Percentiles rank a stretch among this genome's conserved stretches.
Evolutionary conservation across 768 basidiomycete genomes (phyloP).

Genomic region (Termitomyces sp.): DNA sequence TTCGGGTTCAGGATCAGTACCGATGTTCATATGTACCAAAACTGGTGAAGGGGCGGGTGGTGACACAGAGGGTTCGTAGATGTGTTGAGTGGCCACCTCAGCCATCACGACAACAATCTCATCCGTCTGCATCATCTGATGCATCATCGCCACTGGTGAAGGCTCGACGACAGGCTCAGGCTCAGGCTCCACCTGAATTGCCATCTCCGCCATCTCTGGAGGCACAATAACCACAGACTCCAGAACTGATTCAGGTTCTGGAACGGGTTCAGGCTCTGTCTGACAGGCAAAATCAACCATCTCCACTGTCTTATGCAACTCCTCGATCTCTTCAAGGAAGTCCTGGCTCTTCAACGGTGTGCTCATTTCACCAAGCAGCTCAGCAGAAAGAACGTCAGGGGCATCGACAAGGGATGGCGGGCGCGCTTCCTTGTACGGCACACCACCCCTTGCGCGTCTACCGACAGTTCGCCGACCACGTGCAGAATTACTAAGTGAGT

Average conservation of each 20-base stretch:
- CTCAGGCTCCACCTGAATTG: slow-evolving; percentile 35
- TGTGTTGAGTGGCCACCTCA: slow-evolving; percentile 51
- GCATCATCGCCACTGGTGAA: slow-evolving; percentile 17
- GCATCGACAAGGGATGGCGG: slow-evolving; percentile 69
- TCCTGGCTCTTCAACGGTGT: slow-evolving; percentile 38
- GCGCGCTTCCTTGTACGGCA: slow-evolving; percentile 65
- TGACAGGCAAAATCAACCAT: slow-evolving; percentile 64
- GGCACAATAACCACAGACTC: slow-evolving; percentile 26
- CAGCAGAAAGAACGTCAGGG: slow-evolving; percentile 69
- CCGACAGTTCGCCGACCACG: slow-evolving; percentile 44
- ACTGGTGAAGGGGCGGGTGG: slow-evolving; percentile 26
- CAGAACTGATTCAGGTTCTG: slow-evolving; percentile 35
- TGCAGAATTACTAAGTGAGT: slow-evolving; percentile 47
- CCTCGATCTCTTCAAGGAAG: slow-evolving; percentile 34
- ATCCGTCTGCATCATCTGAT: slow-evolving; percentile 50
- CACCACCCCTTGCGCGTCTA: slow-evolving; percentile 61
- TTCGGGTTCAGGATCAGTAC: slow-evolving; percentile 32
- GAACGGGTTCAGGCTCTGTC: slow-evolving; percentile 45
- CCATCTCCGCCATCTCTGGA: slow-evolving; percentile 32
- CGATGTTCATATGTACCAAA: slow-evolving; percentile 26
- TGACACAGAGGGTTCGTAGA: slow-evolving; percentile 25
- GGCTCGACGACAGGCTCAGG: slow-evolving; percentile 21
- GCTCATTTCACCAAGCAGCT: slow-evolving; percentile 46
- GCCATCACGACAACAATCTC: slow-evolving; percentile 27
- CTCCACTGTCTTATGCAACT: slow-evolving; percentile 37